Evolutionary conservation across 2,329 filamentous ascomycete species (phyloP).

Genomic region (Diatrype stigma): DNA sequence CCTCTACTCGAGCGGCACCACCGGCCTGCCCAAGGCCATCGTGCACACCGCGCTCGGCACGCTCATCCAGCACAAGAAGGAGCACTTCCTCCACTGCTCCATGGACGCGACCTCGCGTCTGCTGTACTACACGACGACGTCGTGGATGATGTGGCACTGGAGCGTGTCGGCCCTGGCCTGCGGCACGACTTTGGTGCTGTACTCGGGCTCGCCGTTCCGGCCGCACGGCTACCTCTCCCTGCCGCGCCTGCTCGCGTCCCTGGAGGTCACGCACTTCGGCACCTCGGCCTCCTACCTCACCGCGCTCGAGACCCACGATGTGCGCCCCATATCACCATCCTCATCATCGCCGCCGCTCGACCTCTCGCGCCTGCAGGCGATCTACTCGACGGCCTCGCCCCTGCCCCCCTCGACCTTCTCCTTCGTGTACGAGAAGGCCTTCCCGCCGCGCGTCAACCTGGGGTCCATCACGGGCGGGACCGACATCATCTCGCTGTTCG

Average conservation of each 20-base stretch:
- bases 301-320: constrained; percentile 73
- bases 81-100: constrained; percentile 83
- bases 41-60: constrained; percentile 89
- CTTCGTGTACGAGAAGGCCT: constrained; percentile 78
- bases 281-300: constrained; percentile 93
- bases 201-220: constrained; percentile 87
- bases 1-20: constrained; percentile 89
- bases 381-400: constrained; percentile 92
- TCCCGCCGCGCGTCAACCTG: constrained; percentile 77
- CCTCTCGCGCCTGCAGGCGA: constrained; percentile 67
- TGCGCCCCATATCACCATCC: too few relatives aligned
- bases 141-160: constrained; percentile 99
- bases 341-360: constrained; percentile 50
- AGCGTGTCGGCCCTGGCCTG: constrained; percentile 79
- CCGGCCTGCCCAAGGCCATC: constrained; percentile 83
- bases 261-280: constrained; percentile 86
- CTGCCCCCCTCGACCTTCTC: constrained; percentile 88
- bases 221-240: constrained; percentile 77
- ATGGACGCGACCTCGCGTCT: constrained; percentile 68
- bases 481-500: constrained; percentile 94
- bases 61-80: constrained; percentile 94
- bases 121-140: constrained; percentile 92
- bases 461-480: constrained; percentile 94
- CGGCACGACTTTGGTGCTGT: constrained; percentile 79
- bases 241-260: constrained; percentile 73